Evolutionary conservation across 2,329 filamentous ascomycete genomes (phyloP), one percentile per base, ranked within the genome.

Genomic region (Scorias spongiosa): DNA sequence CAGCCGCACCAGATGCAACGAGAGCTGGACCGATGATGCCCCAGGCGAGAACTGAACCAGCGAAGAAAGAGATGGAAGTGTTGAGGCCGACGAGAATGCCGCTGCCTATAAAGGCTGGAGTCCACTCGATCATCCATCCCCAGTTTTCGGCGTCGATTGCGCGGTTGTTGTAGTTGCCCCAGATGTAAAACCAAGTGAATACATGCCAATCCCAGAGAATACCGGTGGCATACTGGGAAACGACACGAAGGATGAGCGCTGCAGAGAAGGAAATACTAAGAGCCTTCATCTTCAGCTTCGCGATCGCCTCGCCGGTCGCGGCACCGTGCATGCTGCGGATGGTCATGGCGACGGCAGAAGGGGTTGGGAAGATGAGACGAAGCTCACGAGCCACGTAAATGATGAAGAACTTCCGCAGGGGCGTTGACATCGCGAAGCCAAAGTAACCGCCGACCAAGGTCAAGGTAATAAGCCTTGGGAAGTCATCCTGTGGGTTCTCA

Each of bases 381-480:
- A 78, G 61, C 59, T 79, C 74, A 9, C 75, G 66, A 2, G 74
- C 74, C 10, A 80, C 74, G 46, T 78, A 75, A 57, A 81, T 73
- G 58, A 81, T 72, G 64, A 80, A 81, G 64, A 81, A 81, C 55
- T 78, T 79, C 46, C 78, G 74, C 18, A 55, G 40, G 6, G 76
- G 75, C 0, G 75, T 76, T 41, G 72, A 72, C 50, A 78, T 76
- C 57, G 77, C 76, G 47, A 80, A 68, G 3, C 78, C 78, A 57
- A 80, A 80, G 61, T 78, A 78, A 9, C 72, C 74, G 46, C 74
- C 75, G 40, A 78, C 72, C 38, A 77, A 65, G 2, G 76, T 79
- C 49, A 81, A 66, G 26, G 73, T 73, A 44, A 79, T 64, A 40
- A 81, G 69, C 29, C 72, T 66, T 44, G 67, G 66, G 51, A 78